These are phyloP conservation scores for Linnemannia zychae DNA, from an alignment of 192 early-diverging fungal genomes.

Conservation along the genomic window DNA sequence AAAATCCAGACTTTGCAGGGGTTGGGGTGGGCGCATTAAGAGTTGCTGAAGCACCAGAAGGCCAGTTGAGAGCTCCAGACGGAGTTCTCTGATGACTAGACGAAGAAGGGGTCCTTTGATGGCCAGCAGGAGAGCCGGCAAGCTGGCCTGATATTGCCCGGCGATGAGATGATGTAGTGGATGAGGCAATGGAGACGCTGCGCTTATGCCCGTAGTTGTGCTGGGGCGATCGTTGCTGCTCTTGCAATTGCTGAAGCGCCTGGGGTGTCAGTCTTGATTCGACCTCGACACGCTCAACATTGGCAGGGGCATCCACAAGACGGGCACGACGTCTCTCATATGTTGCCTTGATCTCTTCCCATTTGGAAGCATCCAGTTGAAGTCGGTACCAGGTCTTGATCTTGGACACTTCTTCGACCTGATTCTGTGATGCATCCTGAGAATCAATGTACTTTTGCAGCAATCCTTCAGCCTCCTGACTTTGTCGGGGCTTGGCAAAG, in stretches of 20 bases:
- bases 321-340: constrained; percentile 36
- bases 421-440: neutral
- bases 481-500: constrained; percentile 37
- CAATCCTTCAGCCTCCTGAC: constrained; percentile 37
- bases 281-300: constrained; percentile 10
- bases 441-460: constrained; percentile 32
- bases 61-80: constrained; percentile 29
- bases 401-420: neutral
- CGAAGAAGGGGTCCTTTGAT: constrained; percentile 28
- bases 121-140: neutral
- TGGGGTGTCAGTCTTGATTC: constrained; percentile 22
- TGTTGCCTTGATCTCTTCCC: constrained; percentile 44
- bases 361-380: constrained; percentile 41
- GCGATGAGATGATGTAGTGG: constrained; percentile 23
- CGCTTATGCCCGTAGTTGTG: constrained; percentile 15
- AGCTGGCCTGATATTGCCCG: constrained; percentile 10
- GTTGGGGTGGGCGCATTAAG: neutral
- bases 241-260: constrained; percentile 30
- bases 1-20: constrained; percentile 27
- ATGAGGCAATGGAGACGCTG: constrained; percentile 30
- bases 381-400: constrained; percentile 39
- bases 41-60: constrained; percentile 36
- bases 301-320: constrained; percentile 26
- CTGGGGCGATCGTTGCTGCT: constrained; percentile 18
- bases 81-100: constrained; percentile 36